phyloP scores from a whole-genome alignment of 345 rosid genomes.

The Conringia planisiliqua region DNA sequence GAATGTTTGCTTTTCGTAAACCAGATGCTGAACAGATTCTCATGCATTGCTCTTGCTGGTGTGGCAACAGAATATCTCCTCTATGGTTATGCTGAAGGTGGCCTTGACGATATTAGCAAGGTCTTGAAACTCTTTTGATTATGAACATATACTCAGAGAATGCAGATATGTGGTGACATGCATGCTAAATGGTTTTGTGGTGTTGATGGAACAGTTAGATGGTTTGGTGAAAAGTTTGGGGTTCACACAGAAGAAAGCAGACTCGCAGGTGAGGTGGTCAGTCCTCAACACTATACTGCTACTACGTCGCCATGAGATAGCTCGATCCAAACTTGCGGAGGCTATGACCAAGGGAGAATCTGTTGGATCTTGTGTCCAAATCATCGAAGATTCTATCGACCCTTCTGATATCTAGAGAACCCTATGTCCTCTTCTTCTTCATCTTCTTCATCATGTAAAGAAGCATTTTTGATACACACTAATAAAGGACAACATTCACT shows the following conservation, averaged over 20 bases:
- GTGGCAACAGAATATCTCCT: conserved; percentile 77
- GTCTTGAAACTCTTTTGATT: conserved; percentile 20
- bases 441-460: not conserved
- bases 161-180: not conserved
- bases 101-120: conserved; percentile 82
- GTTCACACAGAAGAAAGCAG: conserved; percentile 84
- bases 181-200: not conserved
- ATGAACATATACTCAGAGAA: no score
- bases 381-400: conserved; percentile 53
- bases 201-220: conserved; percentile 53
- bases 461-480: not conserved
- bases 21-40: conserved; percentile 84
- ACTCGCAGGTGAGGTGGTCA: conserved; percentile 91
- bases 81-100: conserved; percentile 79
- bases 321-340: conserved; percentile 62
- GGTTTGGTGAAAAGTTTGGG: conserved; percentile 61
- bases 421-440: not conserved
- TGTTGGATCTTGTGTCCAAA: conserved; percentile 61
- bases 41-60: conserved; percentile 87
- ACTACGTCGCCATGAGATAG: conserved; percentile 66
- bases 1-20: not conserved
- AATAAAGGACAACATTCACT: not conserved
- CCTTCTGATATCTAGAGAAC: conserved; percentile 44
- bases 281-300: conserved; percentile 65
- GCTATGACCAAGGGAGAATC: conserved; percentile 72